A percentile compares a stretch with the other conserved stretches of the same genome.
Evolutionary conservation across 2,329 filamentous ascomycete genomes (phyloP).

Genomic region (Zasmidium angulare): DNA sequence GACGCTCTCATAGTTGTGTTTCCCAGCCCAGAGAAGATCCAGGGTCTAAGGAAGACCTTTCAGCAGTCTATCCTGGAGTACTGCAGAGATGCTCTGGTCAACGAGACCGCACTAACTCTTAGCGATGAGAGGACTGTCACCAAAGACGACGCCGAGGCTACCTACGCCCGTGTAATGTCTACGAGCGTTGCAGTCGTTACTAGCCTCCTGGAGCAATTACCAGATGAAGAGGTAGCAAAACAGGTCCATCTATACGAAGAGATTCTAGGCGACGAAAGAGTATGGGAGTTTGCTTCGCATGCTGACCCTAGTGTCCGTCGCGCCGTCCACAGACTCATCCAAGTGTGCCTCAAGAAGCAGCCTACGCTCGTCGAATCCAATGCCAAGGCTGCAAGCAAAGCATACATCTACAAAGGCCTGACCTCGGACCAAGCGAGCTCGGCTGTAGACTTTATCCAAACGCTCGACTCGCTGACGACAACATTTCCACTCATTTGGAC

Average conservation of each 20-base stretch:
- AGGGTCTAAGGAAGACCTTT: slow-evolving; percentile 76
- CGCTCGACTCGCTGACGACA: slow-evolving; percentile 66
- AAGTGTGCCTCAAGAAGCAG: slow-evolving; percentile 51
- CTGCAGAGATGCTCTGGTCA: slow-evolving; percentile 71
- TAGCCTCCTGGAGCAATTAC: slow-evolving; percentile 50
- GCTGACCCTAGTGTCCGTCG: slow-evolving; percentile 59
- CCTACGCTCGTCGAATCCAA: slow-evolving; percentile 39
- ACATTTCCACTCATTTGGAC: slow-evolving; percentile 73
- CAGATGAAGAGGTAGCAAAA: slow-evolving; percentile 57
- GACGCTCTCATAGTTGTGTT: slow-evolving; percentile 77
- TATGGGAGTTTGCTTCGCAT: slow-evolving; percentile 61
- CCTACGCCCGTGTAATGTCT: slow-evolving; percentile 76
- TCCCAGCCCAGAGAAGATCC: slow-evolving; percentile 73
- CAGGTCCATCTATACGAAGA: slow-evolving; percentile 62
- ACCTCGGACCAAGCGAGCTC: slow-evolving; percentile 73
- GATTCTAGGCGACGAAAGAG: slow-evolving; percentile 62
- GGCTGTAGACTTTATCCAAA: slow-evolving; percentile 66
- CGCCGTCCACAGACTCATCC: slow-evolving; percentile 57
- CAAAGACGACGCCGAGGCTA: slow-evolving; percentile 79
- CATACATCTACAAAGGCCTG: slow-evolving; percentile 74
- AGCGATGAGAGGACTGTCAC: slow-evolving; percentile 87
- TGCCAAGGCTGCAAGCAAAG: slow-evolving; percentile 60
- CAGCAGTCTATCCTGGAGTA: slow-evolving; percentile 79
- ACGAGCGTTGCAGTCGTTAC: slow-evolving; percentile 58
- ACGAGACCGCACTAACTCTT: slow-evolving; percentile 76